These are phyloP conservation scores for Chlorociboria aeruginascens DNA, from an alignment of 495 filamentous ascomycete species.

Conservation along the genomic window DNA sequence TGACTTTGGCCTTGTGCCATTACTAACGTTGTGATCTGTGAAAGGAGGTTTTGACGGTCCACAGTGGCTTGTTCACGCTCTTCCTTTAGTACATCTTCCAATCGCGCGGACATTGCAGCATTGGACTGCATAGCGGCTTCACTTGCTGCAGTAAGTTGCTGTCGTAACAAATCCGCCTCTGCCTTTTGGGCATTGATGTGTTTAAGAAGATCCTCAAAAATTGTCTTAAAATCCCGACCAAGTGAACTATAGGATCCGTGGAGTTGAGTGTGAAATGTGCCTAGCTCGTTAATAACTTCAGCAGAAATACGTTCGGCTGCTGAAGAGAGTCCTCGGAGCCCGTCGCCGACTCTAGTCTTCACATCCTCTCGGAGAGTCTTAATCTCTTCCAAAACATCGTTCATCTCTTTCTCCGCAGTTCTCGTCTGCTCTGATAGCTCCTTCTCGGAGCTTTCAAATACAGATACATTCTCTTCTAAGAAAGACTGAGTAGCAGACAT, in stretches of 20 bases:
- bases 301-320: constrained; percentile 81
- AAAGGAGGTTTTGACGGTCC: constrained; percentile 62
- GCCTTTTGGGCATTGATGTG: constrained; percentile 65
- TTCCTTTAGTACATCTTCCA: constrained; percentile 63
- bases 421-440: constrained; percentile 57
- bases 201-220: constrained; percentile 69
- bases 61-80: constrained; percentile 61
- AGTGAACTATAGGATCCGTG: constrained; percentile 79
- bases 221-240: constrained; percentile 73
- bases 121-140: constrained; percentile 53
- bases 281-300: constrained; percentile 81
- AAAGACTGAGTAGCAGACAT: constrained; percentile 53
- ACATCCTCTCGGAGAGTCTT: constrained; percentile 77
- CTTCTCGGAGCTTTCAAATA: constrained; percentile 52
- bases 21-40: constrained; percentile 64
- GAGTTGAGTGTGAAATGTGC: constrained; percentile 69
- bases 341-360: constrained; percentile 73
- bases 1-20: constrained; percentile 62
- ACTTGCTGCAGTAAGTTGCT: constrained; percentile 57
- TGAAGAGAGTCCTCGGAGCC: constrained; percentile 68
- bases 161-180: constrained; percentile 60
- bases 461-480: constrained; percentile 50
- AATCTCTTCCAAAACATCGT: constrained; percentile 82
- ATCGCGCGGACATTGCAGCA: constrained; percentile 45
- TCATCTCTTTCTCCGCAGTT: constrained; percentile 75